Percentiles rank a stretch among this genome's conserved stretches.
Evolutionary conservation across 139 green algal genomes (phyloP).

Genomic region (Asterochloris sp.): DNA sequence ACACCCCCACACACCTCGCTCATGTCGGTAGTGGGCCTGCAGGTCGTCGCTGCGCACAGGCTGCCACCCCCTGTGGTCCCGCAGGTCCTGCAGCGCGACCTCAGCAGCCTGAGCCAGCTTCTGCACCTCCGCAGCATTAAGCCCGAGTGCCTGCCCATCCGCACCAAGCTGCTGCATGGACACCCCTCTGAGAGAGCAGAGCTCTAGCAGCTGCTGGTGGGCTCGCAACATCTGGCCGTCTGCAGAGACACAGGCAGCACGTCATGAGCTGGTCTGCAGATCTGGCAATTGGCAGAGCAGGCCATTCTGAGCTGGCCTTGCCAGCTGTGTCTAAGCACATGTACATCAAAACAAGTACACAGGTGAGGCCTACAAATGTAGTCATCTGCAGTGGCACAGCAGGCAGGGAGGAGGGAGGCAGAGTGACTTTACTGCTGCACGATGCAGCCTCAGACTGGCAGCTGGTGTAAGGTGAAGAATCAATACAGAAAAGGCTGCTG

Average conservation of each 20-base stretch:
- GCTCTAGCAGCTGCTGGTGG: background rate
- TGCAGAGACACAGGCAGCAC: background rate
- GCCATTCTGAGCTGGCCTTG: too few relatives aligned
- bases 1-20: background rate
- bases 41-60: background rate
- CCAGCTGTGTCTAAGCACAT: too few relatives aligned
- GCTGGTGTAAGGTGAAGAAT: too few relatives aligned
- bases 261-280: too few relatives aligned
- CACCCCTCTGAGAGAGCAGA: background rate
- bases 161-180: background rate
- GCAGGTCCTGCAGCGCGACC: slow-evolving; percentile 1
- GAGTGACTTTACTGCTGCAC: too few relatives aligned
- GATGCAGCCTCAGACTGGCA: too few relatives aligned
- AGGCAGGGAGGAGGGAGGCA: too few relatives aligned
- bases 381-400: too few relatives aligned
- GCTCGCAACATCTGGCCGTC: slow-evolving; percentile 5
- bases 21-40: slow-evolving; percentile 9
- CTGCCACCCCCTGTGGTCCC: slow-evolving; percentile 2
- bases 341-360: too few relatives aligned
- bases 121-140: background rate
- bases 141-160: background rate
- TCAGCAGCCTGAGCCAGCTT: background rate
- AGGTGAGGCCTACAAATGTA: too few relatives aligned
- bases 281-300: too few relatives aligned
- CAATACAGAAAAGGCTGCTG: too few relatives aligned